Evolutionary conservation across 2,329 filamentous ascomycete species (phyloP), one percentile per base, ranked within the genome.

Genomic region (Bipolaris sorokiniana): DNA sequence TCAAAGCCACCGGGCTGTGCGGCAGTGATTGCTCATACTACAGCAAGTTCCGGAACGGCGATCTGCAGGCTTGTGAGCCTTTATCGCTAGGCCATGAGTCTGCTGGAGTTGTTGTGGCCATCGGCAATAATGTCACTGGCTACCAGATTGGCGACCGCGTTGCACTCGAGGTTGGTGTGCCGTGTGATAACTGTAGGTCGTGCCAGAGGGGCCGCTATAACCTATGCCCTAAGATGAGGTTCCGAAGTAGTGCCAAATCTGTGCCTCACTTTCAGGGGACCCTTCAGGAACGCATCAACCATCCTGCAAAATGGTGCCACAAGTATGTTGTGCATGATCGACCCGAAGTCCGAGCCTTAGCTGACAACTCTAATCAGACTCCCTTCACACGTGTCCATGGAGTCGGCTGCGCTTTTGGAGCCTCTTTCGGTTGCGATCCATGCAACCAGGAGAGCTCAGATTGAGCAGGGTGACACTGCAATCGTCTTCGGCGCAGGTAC

Each of bases 401-500:
- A 78, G 40, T 71, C 75, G 26, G 76, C 75, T 15, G 75, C 76
- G 3, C 60, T 78, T 18, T 56, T 78, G 7, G 77, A 78, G 56
- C 92, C 92, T 2, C 85, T 96, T 36, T 88, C 90, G 45, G 92
- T 96, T 26, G 92, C 89, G 13, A 92, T 96, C 31, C 92, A 96
- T 79, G 91, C 95, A 65, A 87, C 88, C 58, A 86, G 86, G 67
- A 90, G 93, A 79, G 91, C 89, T 1, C 77, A 78, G 23, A 82
- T 96, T 61, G 82, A 83, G 62, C 90, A 91, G 1, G 91, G 91
- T 7, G 86, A 92, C 71, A 86, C 84, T 6, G 90, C 92, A 15
- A 88, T 96, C 3, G 88, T 97, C 20, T 94, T 96, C 81, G 92
- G 92, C 44, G 91, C 91, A 3, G 92, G 92, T 0, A 91, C 92